A percentile compares a stretch with the other conserved stretches of the same genome.
These are phyloP conservation scores for Castanospermum australe DNA, from an alignment of 306 rosid species.

Conservation along the genomic window DNA sequence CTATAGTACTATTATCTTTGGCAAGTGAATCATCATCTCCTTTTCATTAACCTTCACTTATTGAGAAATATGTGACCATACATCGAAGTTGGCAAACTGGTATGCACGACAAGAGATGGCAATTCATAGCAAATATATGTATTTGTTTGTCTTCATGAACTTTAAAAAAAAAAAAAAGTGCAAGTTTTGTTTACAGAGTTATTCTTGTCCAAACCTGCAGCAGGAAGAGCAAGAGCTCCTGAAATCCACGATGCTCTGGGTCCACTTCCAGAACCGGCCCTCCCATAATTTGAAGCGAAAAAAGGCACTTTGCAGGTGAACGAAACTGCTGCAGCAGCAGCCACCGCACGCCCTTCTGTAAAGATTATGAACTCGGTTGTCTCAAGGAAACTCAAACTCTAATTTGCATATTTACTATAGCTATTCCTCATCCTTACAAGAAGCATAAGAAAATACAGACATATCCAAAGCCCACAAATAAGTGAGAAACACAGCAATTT, in stretches of 20 bases:
- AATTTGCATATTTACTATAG: background rate
- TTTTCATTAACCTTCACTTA: background rate
- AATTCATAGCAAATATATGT: background rate
- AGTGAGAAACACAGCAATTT: background rate
- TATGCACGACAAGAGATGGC: background rate
- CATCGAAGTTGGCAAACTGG: background rate
- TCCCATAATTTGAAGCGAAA: conserved; percentile 48
- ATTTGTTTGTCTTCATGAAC: background rate
- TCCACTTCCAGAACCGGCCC: conserved; percentile 49
- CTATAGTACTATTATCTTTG: background rate
- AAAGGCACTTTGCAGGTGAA: conserved; percentile 42
- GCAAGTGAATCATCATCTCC: background rate
- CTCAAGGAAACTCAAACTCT: background rate
- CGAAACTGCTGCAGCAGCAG: conserved; percentile 63
- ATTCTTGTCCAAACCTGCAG: conserved; percentile 57
- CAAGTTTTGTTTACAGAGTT: background rate
- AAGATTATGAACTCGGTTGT: conserved; percentile 1
- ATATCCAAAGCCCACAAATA: background rate
- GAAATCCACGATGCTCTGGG: conserved; percentile 64
- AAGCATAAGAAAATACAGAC: background rate
- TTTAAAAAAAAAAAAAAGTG: background rate
- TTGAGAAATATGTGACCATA: background rate
- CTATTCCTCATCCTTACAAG: background rate
- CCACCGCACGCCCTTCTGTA: conserved; percentile 72
- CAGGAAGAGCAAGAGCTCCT: conserved; percentile 75